Base-by-base conservation (phyloP, 2,329 filamentous ascomycete species). In the Phyllosticta capitalensis region DNA sequence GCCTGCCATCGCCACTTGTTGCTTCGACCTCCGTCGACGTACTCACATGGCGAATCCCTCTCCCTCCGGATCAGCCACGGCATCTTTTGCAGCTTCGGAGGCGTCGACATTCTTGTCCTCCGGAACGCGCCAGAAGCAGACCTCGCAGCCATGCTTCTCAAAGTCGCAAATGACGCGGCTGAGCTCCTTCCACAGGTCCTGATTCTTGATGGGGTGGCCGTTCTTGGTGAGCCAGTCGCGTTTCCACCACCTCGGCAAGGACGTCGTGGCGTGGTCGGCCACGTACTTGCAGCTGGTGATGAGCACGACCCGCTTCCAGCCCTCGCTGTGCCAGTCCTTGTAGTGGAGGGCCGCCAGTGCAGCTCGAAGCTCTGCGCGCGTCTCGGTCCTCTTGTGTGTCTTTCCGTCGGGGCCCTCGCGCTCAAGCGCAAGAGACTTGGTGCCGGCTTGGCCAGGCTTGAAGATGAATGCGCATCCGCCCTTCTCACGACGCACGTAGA, bases 291-390 rank as follows among this genome's bases (percentile, higher is more conserved):
- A 33, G 28, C 38, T 38, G 17, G 53, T 55, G 9, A 55, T 17
- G 4, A 55, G 53, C 5, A 55, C 53, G 26, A 83, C 6, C 1
- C 67, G 67, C 49, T 69, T 71, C 69, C 58, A 76, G 65, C 66
- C 73, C 62, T 81, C 77, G 5, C 65, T 68, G 0, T 12, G n/a
- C 80, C 79, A 82, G 62, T 66, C 9, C 2, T 73, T 69, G 63
- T 73, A 76, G 24, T 75, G 70, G 22, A 83, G 71, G 3, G 76
- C 81, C 5, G 74, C 78, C 53, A 82, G 76, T 5, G 78, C 78
- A 5, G 80, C 81, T 12, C 81, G 81, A 5, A 84, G 74, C 66
- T 83, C 79, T 2, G 82, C 82, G 5, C 81, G 74, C 63, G 82
- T 80, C 69, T 74, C 81, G 19, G 74, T 82, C 61, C 78, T 76